phyloP scores from a whole-genome alignment of 305 asterid genomes.

The Euphrasia arctica region DNA sequence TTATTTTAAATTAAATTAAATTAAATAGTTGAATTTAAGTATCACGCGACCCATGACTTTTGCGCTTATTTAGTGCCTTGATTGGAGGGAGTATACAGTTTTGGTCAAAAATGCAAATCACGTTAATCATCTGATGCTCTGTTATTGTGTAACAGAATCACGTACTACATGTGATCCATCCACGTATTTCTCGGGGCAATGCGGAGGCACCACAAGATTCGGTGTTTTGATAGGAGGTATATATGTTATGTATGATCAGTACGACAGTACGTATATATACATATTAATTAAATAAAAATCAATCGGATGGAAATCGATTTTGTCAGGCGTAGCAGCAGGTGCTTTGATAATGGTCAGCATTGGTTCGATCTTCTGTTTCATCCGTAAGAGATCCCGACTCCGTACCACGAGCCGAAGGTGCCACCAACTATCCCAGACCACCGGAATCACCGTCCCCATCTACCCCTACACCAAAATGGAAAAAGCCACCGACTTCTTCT shows the following conservation, averaged over 20 bases:
- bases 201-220: conserved; percentile 75
- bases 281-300: too few species aligned
- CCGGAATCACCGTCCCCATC: conserved; percentile 54
- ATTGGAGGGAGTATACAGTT: too few species aligned
- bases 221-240: conserved; percentile 66
- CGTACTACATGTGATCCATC: conserved; percentile 44
- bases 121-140: neutral
- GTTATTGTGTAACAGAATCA: conserved; percentile 36
- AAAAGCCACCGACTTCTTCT: conserved; percentile 60
- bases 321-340: conserved; percentile 55
- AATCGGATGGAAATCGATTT: too few species aligned
- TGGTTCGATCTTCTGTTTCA: conserved; percentile 45
- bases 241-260: neutral
- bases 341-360: conserved; percentile 49
- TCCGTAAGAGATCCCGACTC: conserved; percentile 37
- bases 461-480: conserved; percentile 60
- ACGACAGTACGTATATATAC: too few species aligned
- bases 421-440: conserved; percentile 39
- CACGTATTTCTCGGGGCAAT: conserved; percentile 60
- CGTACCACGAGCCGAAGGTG: conserved; percentile 33
- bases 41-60: too few species aligned
- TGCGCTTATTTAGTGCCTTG: neutral
- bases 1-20: too few species aligned
- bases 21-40: too few species aligned
- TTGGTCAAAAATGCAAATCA: too few species aligned